These are phyloP conservation scores for Nicotiana rustica DNA, from an alignment of 305 asterid species.

Conservation along the genomic window DNA sequence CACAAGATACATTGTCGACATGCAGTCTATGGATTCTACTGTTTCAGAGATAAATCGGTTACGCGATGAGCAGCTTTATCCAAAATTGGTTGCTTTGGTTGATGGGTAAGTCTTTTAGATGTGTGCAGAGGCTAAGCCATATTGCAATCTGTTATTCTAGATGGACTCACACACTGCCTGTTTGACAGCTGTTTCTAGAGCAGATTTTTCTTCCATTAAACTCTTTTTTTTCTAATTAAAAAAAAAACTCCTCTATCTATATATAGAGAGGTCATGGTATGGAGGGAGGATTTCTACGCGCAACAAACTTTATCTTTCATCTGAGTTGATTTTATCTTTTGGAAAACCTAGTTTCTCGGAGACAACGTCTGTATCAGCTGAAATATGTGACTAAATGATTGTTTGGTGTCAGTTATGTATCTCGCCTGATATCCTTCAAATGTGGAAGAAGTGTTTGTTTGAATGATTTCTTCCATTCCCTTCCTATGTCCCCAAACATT, in stretches of 20 bases:
- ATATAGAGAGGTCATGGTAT: no score
- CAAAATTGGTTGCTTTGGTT: constrained; percentile 82
- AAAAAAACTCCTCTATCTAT: not conserved
- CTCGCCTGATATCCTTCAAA: not conserved
- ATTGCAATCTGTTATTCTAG: not conserved
- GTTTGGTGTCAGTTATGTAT: not conserved
- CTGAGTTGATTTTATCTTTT: not conserved
- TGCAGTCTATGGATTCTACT: constrained; percentile 99
- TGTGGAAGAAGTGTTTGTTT: not conserved
- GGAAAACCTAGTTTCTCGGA: not conserved
- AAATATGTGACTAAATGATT: not conserved
- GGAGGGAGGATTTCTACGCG: no score
- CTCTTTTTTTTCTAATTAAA: not conserved
- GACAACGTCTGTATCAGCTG: not conserved
- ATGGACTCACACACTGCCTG: not conserved
- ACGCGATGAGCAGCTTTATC: constrained; percentile 92
- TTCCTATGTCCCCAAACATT: constrained; percentile 17
- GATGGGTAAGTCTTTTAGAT: constrained; percentile 75
- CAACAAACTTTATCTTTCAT: not conserved
- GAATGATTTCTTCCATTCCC: not conserved
- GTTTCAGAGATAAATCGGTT: constrained; percentile 93
- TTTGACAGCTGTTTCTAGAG: constrained; percentile 7
- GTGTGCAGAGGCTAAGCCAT: not conserved
- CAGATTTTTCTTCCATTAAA: not conserved
- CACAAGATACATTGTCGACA: constrained; percentile 97